Evolutionary conservation across 2,329 filamentous ascomycete genomes (phyloP).

Genomic region (Coleophoma cylindrospora): DNA sequence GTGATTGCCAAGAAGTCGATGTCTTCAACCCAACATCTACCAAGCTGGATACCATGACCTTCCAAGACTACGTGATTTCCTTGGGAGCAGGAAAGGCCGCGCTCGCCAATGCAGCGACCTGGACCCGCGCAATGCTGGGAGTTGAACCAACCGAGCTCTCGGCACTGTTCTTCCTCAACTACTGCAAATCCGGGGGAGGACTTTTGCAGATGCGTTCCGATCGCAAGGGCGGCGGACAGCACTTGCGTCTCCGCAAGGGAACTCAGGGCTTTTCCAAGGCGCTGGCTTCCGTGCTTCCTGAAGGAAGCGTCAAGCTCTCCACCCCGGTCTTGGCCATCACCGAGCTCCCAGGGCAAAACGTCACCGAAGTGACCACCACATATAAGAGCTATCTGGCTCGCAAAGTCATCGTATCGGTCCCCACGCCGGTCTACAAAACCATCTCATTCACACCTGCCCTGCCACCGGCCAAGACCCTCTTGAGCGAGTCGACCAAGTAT

Average conservation of each 20-base stretch:
- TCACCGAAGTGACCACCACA: background rate
- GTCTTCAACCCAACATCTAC: slow-evolving; percentile 5
- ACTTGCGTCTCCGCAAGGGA: slow-evolving; percentile 9
- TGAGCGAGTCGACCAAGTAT: slow-evolving; percentile 25
- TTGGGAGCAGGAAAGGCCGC: slow-evolving; percentile 24
- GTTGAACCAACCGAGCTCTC: slow-evolving; percentile 41
- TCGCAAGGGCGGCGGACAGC: slow-evolving; percentile 38
- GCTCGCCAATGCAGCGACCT: slow-evolving; percentile 32
- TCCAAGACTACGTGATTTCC: slow-evolving; percentile 30
- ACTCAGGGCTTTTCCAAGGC: background rate
- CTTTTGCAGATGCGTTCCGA: slow-evolving; percentile 48
- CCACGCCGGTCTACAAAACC: slow-evolving; percentile 37
- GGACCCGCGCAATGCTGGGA: slow-evolving; percentile 44
- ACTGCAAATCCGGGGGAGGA: slow-evolving; percentile 46
- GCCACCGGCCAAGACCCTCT: slow-evolving; percentile 19
- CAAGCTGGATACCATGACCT: slow-evolving; percentile 22
- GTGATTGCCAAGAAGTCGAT: background rate
- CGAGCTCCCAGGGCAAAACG: background rate
- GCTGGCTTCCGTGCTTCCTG: background rate
- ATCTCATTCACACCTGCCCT: slow-evolving; percentile 37
- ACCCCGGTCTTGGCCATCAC: background rate
- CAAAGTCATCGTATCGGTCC: slow-evolving; percentile 43
- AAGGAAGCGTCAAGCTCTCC: background rate
- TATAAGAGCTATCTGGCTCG: slow-evolving; percentile 21
- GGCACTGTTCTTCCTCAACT: slow-evolving; percentile 48